phyloP scores from a whole-genome alignment of 2,329 filamentous ascomycete genomes.

The Domatiomyces catenatus region DNA sequence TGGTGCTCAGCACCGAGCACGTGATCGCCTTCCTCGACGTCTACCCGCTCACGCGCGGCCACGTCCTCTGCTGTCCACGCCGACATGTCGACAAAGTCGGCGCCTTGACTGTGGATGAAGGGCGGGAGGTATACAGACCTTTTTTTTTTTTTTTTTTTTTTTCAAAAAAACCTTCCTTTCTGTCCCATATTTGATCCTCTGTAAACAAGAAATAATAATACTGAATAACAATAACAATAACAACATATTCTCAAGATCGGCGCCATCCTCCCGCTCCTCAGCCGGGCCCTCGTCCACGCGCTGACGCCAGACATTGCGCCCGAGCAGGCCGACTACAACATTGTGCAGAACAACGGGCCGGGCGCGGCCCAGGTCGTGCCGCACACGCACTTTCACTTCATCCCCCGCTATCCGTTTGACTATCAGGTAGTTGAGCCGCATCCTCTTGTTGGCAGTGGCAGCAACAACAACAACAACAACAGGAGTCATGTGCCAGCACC shows the following conservation, averaged over 20 bases:
- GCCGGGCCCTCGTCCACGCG: slow-evolving; percentile 58
- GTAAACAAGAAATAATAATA: slow-evolving; percentile 1
- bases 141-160: slow-evolving; percentile 2
- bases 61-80: slow-evolving; percentile 68
- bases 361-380: slow-evolving; percentile 83
- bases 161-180: neutral
- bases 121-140: slow-evolving; percentile 47
- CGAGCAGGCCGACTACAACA: slow-evolving; percentile 62
- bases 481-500: slow-evolving; percentile 4
- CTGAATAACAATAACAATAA: neutral
- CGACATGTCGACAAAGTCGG: slow-evolving; percentile 63
- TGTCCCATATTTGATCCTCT: too few species aligned
- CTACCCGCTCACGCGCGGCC: slow-evolving; percentile 67
- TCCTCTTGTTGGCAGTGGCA: slow-evolving; percentile 1
- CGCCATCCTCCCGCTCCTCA: slow-evolving; percentile 33
- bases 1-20: slow-evolving; percentile 62
- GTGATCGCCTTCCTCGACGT: slow-evolving; percentile 88
- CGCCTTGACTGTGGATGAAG: slow-evolving; percentile 49
- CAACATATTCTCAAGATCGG: slow-evolving; percentile 23
- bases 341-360: slow-evolving; percentile 89
- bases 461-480: slow-evolving; percentile 15
- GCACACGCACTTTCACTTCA: slow-evolving; percentile 89
- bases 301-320: slow-evolving; percentile 35
- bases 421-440: slow-evolving; percentile 1
- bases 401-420: slow-evolving; percentile 52